Evolutionary conservation across 73 alveolate species (phyloP).

Genomic region (Paramecium tetraurelia): DNA sequence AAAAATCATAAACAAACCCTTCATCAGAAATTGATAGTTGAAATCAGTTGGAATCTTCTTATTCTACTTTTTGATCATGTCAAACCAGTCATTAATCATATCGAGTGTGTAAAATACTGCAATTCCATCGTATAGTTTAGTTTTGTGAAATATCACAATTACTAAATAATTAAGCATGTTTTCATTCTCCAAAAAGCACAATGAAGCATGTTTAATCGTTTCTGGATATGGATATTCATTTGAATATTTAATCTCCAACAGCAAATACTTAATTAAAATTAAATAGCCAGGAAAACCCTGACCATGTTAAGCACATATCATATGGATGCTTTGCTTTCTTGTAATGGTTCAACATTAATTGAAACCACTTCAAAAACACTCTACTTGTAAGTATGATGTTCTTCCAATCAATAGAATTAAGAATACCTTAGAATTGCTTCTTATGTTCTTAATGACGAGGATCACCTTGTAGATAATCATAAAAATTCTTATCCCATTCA

Average conservation of each 20-base stretch:
- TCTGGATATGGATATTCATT: constrained; percentile 23
- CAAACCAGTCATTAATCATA: constrained; percentile 16
- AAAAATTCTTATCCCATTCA: constrained; percentile 44
- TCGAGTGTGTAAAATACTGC: constrained; percentile 29
- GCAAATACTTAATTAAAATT: background rate
- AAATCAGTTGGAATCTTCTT: constrained; percentile 42
- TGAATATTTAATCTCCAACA: background rate
- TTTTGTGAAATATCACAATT: background rate
- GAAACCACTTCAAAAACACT: background rate
- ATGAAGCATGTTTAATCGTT: background rate
- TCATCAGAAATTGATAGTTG: constrained; percentile 19
- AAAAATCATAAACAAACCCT: constrained; percentile 9
- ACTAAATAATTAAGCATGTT: background rate
- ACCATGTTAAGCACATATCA: constrained; percentile 4
- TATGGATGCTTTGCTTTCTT: constrained; percentile 32
- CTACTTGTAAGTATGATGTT: background rate
- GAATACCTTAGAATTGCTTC: background rate
- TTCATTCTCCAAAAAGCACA: constrained; percentile 3
- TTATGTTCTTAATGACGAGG: constrained; percentile 12
- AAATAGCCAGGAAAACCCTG: constrained; percentile 39
- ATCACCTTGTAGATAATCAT: background rate
- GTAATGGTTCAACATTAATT: constrained; percentile 15
- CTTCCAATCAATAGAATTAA: constrained; percentile 12
- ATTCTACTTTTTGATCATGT: background rate
- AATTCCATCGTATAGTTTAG: constrained; percentile 37